A percentile compares a stretch with the other conserved stretches of the same genome.
phyloP scores from a whole-genome alignment of 1,284 basidiomycete genomes.

The Cryptococcus hybrid region DNA sequence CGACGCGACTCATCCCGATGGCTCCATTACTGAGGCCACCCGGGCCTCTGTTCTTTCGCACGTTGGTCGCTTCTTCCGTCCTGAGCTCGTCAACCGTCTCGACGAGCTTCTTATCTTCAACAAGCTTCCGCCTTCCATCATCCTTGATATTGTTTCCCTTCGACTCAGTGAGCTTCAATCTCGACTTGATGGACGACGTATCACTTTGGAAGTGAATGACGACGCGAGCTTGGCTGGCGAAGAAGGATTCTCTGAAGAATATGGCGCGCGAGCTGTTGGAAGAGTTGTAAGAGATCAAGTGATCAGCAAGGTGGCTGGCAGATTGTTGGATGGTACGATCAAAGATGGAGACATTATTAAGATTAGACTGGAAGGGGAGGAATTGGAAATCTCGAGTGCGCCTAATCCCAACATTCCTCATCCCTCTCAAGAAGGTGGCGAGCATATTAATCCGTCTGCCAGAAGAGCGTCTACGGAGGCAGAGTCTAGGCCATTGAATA shows the following conservation, averaged over 20 bases:
- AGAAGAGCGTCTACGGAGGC: background rate
- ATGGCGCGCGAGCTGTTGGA: slow-evolving; percentile 82
- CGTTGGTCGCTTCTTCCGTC: slow-evolving; percentile 77
- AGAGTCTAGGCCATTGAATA: slow-evolving; percentile 20
- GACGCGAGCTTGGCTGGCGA: slow-evolving; percentile 70
- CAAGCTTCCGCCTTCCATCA: slow-evolving; percentile 70
- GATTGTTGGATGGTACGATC: slow-evolving; percentile 69
- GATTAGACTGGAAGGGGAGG: slow-evolving; percentile 56
- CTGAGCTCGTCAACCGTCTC: slow-evolving; percentile 85
- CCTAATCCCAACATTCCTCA: slow-evolving; percentile 14
- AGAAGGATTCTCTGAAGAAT: slow-evolving; percentile 76
- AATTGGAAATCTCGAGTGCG: slow-evolving; percentile 34
- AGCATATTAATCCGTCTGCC: background rate
- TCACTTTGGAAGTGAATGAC: slow-evolving; percentile 68
- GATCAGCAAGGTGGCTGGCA: slow-evolving; percentile 72
- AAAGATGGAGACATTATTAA: slow-evolving; percentile 65
- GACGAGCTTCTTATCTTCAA: slow-evolving; percentile 89
- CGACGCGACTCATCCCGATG: slow-evolving; percentile 63
- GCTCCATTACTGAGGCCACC: slow-evolving; percentile 65
- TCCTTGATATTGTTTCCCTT: slow-evolving; percentile 72
- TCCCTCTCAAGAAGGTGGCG: background rate
- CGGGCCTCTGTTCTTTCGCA: slow-evolving; percentile 69
- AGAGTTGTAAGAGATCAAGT: slow-evolving; percentile 75
- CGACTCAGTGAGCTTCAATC: slow-evolving; percentile 69
- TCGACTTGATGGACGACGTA: slow-evolving; percentile 63